Conservation (phyloP, 1,284 basidiomycete genomes). For the Puccinia hordei region DNA sequence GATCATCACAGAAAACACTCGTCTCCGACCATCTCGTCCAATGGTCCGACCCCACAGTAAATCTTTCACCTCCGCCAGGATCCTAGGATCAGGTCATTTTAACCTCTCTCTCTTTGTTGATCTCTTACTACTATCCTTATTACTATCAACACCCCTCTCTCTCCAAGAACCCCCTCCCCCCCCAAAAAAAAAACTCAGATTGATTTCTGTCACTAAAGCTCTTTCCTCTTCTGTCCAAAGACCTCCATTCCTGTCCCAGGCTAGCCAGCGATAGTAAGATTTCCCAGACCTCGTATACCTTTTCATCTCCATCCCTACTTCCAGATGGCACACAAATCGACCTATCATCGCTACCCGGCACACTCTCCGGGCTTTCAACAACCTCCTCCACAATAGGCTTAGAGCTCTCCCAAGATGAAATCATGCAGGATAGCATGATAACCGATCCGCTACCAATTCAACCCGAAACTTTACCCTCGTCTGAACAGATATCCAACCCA, state of each 20-base stretch:
- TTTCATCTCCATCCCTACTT: neutral
- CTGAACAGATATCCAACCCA: neutral
- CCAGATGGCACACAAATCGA: neutral
- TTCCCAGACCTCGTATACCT: neutral
- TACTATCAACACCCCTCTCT: too few relatives aligned
- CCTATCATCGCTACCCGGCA: neutral
- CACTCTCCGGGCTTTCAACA: neutral
- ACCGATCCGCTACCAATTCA: neutral
- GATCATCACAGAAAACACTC: neutral
- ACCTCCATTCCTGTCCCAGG: neutral
- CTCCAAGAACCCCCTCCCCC: too few relatives aligned
- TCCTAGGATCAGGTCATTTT: conserved; percentile 5
- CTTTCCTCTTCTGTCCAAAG: neutral
- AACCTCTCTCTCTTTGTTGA: neutral
- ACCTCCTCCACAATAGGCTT: neutral
- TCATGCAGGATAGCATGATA: conserved; percentile 9
- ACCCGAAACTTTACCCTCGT: neutral
- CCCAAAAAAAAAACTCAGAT: neutral
- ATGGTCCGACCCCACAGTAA: neutral
- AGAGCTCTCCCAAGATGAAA: neutral
- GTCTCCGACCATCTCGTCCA: neutral
- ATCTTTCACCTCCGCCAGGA: conserved; percentile 5
- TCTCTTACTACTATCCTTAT: too few relatives aligned
- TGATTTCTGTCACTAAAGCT: neutral
- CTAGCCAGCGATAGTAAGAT: neutral